These are phyloP conservation scores for Yamadazyma sp. DNA, from an alignment of 1,139 yeast species.

Conservation along the genomic window DNA sequence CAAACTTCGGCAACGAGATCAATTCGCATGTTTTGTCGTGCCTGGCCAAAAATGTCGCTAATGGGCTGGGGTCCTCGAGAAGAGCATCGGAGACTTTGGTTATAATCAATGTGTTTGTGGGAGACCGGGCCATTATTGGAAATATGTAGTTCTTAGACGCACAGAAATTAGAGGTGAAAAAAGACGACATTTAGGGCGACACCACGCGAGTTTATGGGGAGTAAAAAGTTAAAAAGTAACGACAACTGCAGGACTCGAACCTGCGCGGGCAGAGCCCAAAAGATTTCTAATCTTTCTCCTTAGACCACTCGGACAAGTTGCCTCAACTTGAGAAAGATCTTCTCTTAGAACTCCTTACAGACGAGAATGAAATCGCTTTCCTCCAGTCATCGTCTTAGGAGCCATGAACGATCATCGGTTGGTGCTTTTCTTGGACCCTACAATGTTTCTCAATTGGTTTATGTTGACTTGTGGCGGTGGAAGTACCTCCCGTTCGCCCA, in stretches of 20 bases:
- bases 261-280: slow-evolving; percentile 76
- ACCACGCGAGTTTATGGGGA: no score
- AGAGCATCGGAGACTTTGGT: slow-evolving; percentile 27
- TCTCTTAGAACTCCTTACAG: no score
- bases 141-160: not conserved
- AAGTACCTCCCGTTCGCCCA: no score
- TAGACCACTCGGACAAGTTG: slow-evolving; percentile 55
- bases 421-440: no score
- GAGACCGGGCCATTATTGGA: slow-evolving; percentile 12
- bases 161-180: no score
- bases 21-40: slow-evolving; percentile 31
- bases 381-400: no score
- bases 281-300: slow-evolving; percentile 54
- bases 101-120: slow-evolving; percentile 43
- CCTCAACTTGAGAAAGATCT: no score
- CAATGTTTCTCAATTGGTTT: no score
- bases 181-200: no score
- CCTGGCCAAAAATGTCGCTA: slow-evolving; percentile 25
- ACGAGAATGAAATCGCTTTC: no score
- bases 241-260: slow-evolving; percentile 90
- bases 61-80: slow-evolving; percentile 26
- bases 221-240: slow-evolving; percentile 46
- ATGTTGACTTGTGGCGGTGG: no score
- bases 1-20: slow-evolving; percentile 35
- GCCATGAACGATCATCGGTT: no score